These are phyloP conservation scores for Phragmites australis DNA, from an alignment of 176 grass and related monocot species.

Conservation along the genomic window DNA sequence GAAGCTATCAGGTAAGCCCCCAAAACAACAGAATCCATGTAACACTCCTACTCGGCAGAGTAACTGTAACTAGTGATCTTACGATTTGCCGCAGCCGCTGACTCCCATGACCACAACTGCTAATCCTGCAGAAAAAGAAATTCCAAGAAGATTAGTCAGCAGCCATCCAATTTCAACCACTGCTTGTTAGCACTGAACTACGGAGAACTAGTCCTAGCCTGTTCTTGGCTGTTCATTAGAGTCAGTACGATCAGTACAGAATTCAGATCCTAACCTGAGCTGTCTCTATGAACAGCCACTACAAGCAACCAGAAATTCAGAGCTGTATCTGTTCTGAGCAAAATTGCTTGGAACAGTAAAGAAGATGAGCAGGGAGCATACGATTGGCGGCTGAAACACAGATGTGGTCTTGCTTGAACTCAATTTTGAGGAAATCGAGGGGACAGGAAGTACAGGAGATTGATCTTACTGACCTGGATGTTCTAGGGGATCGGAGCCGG, in stretches of 20 bases:
- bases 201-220: not conserved
- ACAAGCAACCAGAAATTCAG: not conserved
- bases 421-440: not conserved
- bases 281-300: not conserved
- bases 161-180: not conserved
- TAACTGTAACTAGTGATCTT: conserved; percentile 21
- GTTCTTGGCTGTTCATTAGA: not conserved
- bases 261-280: not conserved
- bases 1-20: not conserved
- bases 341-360: not conserved
- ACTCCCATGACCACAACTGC: conserved; percentile 90
- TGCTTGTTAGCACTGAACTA: not conserved
- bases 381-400: not conserved
- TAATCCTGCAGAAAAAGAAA: conserved; percentile 68
- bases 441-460: not conserved
- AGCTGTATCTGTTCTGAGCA: not conserved
- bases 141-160: not conserved
- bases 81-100: conserved; percentile 94
- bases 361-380: not conserved
- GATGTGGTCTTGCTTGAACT: not conserved
- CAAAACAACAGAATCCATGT: not conserved
- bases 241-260: not conserved
- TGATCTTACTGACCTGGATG: conserved; percentile 18
- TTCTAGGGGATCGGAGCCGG: conserved; percentile 9
- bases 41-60: too few species aligned